Percentiles rank a stretch among this genome's conserved stretches.
Conservation (phyloP, 495 filamentous ascomycete genomes). For the Talaromyces proteolyticus region DNA sequence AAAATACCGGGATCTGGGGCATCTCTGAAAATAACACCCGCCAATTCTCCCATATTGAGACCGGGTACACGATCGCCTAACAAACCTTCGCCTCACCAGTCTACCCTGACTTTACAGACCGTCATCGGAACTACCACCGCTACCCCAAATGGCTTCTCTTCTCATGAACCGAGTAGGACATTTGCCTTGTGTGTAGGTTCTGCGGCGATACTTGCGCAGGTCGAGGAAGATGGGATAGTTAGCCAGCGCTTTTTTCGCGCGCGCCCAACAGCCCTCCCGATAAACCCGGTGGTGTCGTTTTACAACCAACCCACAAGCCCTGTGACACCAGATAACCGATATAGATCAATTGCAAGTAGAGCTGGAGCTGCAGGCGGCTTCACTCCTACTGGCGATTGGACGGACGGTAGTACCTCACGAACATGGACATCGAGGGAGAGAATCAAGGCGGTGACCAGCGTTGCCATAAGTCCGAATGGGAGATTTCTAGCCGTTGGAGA, state of each 20-base stretch:
- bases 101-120: conserved; percentile 64
- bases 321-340: conserved; percentile 34
- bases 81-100: conserved; percentile 41
- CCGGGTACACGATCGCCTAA: conserved; percentile 57
- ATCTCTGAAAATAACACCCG: conserved; percentile 69
- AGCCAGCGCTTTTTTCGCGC: conserved; percentile 88
- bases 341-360: conserved; percentile 24
- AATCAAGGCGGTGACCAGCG: conserved; percentile 93
- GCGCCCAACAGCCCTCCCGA: conserved; percentile 66
- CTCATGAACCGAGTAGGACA: conserved; percentile 57
- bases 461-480: conserved; percentile 86
- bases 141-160: conserved; percentile 82
- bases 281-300: conserved; percentile 48
- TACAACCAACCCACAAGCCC: conserved; percentile 59
- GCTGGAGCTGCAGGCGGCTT: conserved; percentile 23
- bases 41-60: conserved; percentile 66
- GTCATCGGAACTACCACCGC: conserved; percentile 86
- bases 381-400: conserved; percentile 37
- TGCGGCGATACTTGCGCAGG: conserved; percentile 80
- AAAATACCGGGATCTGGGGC: conserved; percentile 26
- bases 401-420: conserved; percentile 59
- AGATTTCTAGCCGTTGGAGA: conserved; percentile 89
- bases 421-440: conserved; percentile 82
- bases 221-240: conserved; percentile 65
- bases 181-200: conserved; percentile 93